phyloP scores from a whole-genome alignment of 2,329 filamentous ascomycete genomes.

The Cadophora sp. region DNA sequence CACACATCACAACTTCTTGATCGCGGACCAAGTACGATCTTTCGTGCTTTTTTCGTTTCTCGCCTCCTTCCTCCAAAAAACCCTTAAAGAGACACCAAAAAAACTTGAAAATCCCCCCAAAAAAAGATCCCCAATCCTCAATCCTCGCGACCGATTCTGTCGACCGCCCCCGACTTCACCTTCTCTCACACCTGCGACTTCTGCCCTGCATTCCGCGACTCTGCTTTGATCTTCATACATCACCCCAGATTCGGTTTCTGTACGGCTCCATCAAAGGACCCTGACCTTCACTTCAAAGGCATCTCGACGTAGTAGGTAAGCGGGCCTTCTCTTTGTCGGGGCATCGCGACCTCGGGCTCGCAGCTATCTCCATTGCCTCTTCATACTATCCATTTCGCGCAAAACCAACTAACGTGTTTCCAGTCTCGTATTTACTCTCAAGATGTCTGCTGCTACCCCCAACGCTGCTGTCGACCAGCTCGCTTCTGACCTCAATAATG shows the following conservation, averaged over 20 bases:
- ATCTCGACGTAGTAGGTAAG: constrained; percentile 38
- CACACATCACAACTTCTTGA: constrained; percentile 34
- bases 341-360: constrained; percentile 19
- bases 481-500: constrained; percentile 76
- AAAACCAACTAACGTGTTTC: constrained; percentile 25
- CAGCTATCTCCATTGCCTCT: background rate
- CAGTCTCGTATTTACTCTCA: constrained; percentile 45
- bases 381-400: background rate
- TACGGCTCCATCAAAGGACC: constrained; percentile 33
- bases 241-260: constrained; percentile 30
- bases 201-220: constrained; percentile 31
- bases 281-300: constrained; percentile 32
- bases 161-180: constrained; percentile 38
- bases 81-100: constrained; percentile 44
- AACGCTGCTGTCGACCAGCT: constrained; percentile 78
- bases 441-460: constrained; percentile 67
- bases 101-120: constrained; percentile 47
- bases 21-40: constrained; percentile 44
- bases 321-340: constrained; percentile 19
- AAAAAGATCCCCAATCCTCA: constrained; percentile 38
- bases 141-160: constrained; percentile 38
- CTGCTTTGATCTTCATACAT: constrained; percentile 36
- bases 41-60: constrained; percentile 47
- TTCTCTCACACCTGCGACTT: constrained; percentile 27
- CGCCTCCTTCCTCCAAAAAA: constrained; percentile 45